These are phyloP conservation scores for Aspergillus pseudoviridinutans DNA, from an alignment of 2,329 filamentous ascomycete genomes.

Conservation along the genomic window DNA sequence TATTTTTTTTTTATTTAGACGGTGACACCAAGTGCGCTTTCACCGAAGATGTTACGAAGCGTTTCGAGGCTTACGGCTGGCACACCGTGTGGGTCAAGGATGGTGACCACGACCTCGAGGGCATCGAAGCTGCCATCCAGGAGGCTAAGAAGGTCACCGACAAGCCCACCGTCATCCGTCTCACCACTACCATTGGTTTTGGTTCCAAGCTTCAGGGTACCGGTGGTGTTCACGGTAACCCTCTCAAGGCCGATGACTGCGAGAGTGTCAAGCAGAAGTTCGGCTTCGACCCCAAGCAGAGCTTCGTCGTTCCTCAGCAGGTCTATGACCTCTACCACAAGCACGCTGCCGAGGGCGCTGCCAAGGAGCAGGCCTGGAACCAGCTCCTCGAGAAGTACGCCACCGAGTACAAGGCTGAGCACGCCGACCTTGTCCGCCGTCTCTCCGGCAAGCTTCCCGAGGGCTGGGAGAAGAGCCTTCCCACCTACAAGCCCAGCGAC, in stretches of 20 bases:
- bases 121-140: conserved; percentile 83
- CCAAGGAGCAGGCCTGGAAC: conserved; percentile 92
- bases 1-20: conserved; percentile 48
- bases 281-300: conserved; percentile 92
- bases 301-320: conserved; percentile 87
- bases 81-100: conserved; percentile 79
- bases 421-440: conserved; percentile 77
- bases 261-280: conserved; percentile 92
- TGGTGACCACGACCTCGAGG: conserved; percentile 82
- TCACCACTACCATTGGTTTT: conserved; percentile 95
- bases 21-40: conserved; percentile 95
- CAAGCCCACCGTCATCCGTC: conserved; percentile 96
- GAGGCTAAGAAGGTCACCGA: conserved; percentile 82
- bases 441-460: conserved; percentile 79
- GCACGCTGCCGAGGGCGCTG: conserved; percentile 79
- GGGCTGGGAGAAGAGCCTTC: conserved; percentile 92
- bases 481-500: conserved; percentile 84
- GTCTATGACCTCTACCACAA: conserved; percentile 90
- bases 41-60: conserved; percentile 92
- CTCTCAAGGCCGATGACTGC: conserved; percentile 90
- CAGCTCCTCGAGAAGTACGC: conserved; percentile 84
- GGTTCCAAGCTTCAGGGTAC: conserved; percentile 92
- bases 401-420: conserved; percentile 70
- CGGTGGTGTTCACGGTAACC: conserved; percentile 91
- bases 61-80: conserved; percentile 97